Base-by-base conservation (phyloP, 495 filamentous ascomycete species). In the Articulospora tetracladia region DNA sequence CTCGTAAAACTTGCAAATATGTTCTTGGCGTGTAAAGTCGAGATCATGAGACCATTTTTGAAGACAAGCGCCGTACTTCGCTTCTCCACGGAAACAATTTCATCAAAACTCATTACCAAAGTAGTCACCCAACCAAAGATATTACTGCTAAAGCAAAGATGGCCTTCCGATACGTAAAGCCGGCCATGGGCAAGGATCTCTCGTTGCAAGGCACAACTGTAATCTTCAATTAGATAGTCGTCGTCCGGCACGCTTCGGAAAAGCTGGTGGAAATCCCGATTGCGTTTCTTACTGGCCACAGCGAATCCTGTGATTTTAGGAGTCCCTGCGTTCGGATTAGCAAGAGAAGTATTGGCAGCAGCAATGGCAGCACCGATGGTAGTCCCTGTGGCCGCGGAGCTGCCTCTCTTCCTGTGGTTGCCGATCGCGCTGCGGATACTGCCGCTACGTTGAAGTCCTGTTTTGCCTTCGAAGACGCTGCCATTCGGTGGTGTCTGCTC, bases 141-240 rank as follows among this genome's bases (percentile, higher is more conserved):
- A 69, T 99, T 99, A 72, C 94, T 98, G 60, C 92, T 95, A 74
- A 99, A 99, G 76, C 94, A 99, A 34, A 99, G 86, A 65, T 99
- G 93, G 3, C 93, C 92, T 73, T 99, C 94, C 0, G 93, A 97
- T 27, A 99, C 88, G 67, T 99, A 99, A 15, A 99, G 81, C 39
- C 94, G 83, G 1, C 94, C 94, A 63, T 97, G 93, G 12, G 95
- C 82, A 47, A 99, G 86, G 59, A 99, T 99, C 69, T 99, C 94
- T 54, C 91, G 85, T 70, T 99, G 94, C 19, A 99, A 72, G 17
- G 94, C 94, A 68, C 93, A 96, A 68, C 95, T 97, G 70, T 97
- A 99, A 72, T 99, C 94, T 69, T 99, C 94, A 60, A 99, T 98
- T 12, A 99, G 79, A 64, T 94, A 97, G 70, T 99, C 94, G 65